Conservation (phyloP, 169 alveolate genomes). For the Plasmodium gaboni region DNA sequence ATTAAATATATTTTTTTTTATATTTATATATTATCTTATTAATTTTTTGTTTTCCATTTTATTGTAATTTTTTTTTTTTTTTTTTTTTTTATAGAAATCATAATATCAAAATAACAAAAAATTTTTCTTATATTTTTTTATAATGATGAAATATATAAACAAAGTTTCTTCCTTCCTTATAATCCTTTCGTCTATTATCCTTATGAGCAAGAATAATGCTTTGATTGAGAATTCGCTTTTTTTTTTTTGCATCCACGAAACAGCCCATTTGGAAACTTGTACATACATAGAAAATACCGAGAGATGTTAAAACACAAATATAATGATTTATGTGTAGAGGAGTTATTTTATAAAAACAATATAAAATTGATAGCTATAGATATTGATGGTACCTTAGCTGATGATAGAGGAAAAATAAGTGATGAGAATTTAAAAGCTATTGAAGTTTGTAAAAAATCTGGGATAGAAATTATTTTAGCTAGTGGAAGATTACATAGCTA, state of each 20-base stretch:
- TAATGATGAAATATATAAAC: conserved; percentile 10
- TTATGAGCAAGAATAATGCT: conserved; percentile 14
- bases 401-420: conserved; percentile 17
- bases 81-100: no score
- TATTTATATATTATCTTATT: no score
- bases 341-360: conserved; percentile 20
- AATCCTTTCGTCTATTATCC: not conserved
- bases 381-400: conserved; percentile 60
- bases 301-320: conserved; percentile 26
- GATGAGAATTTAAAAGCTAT: conserved; percentile 37
- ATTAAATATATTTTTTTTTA: no score
- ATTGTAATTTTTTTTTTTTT: no score
- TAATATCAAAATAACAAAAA: no score
- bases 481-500: conserved; percentile 13
- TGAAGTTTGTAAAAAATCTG: conserved; percentile 5
- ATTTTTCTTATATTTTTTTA: not conserved
- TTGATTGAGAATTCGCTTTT: conserved; percentile 54
- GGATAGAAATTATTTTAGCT: conserved; percentile 53
- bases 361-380: conserved; percentile 48
- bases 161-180: conserved; percentile 6
- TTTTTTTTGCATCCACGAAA: conserved; percentile 72
- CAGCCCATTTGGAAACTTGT: conserved; percentile 3
- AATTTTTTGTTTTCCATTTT: no score
- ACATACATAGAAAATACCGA: conserved; percentile 17
- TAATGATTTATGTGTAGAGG: conserved; percentile 21